Percentiles rank a stretch among this genome's conserved stretches.
phyloP scores from a whole-genome alignment of 225 moss, liverwort and hornwort species.

The Sphagnum contortum region DNA sequence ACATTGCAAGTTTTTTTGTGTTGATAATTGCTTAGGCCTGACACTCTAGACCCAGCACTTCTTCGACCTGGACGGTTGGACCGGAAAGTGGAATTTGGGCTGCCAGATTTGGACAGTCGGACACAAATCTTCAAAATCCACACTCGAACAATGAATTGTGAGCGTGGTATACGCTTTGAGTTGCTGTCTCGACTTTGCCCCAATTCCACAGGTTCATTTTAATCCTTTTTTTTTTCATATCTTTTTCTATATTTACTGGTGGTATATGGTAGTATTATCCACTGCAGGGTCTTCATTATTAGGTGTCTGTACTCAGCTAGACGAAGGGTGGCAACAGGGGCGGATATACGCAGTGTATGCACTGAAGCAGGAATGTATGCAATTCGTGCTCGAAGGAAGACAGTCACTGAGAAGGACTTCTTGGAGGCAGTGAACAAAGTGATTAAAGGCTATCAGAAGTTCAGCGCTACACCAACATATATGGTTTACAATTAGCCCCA shows the following conservation, averaged over 20 bases:
- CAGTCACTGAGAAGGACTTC: constrained; percentile 85
- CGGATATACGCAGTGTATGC: constrained; percentile 93
- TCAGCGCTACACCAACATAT: constrained; percentile 96
- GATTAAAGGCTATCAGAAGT: constrained; percentile 93
- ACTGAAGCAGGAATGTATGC: constrained; percentile 94
- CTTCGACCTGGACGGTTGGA: constrained; percentile 91
- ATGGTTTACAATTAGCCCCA: constrained; percentile 72
- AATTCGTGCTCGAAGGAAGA: constrained; percentile 89
- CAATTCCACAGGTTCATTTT: constrained; percentile 74
- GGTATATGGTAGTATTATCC: too few relatives aligned
- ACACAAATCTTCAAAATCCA: constrained; percentile 94
- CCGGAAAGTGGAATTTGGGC: constrained; percentile 91
- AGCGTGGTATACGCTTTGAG: constrained; percentile 90
- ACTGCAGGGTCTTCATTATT: too few relatives aligned
- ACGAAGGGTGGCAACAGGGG: constrained; percentile 30
- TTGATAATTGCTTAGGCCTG: constrained; percentile 35
- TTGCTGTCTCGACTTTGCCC: constrained; percentile 93
- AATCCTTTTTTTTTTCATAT: too few relatives aligned
- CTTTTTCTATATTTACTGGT: too few relatives aligned
- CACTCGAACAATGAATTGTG: constrained; percentile 87
- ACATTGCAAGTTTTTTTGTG: too few relatives aligned
- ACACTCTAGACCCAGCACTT: constrained; percentile 96
- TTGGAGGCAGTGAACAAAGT: constrained; percentile 95
- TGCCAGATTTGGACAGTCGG: constrained; percentile 90
- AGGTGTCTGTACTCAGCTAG: too few relatives aligned